Evolutionary conservation across 2,329 filamentous ascomycete genomes (phyloP).

Genomic region (Graphilbum fragrans): DNA sequence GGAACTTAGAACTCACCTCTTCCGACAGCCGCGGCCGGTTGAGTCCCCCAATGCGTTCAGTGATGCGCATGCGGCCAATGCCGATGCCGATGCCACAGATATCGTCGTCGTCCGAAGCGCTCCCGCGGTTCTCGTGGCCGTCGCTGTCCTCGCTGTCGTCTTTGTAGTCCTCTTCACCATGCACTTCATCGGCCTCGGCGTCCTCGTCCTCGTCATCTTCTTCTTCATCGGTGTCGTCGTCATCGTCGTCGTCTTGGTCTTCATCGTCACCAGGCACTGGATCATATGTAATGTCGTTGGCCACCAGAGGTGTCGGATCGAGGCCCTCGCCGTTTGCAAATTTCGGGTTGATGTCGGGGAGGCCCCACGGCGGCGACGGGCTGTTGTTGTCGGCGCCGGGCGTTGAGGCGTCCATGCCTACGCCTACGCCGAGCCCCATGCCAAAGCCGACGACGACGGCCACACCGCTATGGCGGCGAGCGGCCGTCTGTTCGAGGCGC

Average conservation of each 20-base stretch:
- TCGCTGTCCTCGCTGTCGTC: slow-evolving; percentile 1
- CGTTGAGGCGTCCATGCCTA: slow-evolving; percentile 45
- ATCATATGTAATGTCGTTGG: slow-evolving; percentile 25
- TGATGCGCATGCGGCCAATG: slow-evolving; percentile 61
- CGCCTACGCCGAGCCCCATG: slow-evolving; percentile 34
- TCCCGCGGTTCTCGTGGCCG: slow-evolving; percentile 30
- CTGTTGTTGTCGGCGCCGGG: slow-evolving; percentile 18
- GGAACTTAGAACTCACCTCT: slow-evolving; percentile 37
- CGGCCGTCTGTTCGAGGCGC: slow-evolving; percentile 50
- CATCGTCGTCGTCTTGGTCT: slow-evolving; percentile 25
- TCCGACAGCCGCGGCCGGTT: slow-evolving; percentile 58
- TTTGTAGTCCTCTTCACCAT: slow-evolving; percentile 15
- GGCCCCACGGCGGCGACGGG: neutral
- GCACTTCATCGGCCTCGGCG: slow-evolving; percentile 30
- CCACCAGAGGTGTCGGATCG: neutral
- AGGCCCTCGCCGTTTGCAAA: neutral
- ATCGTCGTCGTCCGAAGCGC: slow-evolving; percentile 52
- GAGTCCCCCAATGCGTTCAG: slow-evolving; percentile 61
- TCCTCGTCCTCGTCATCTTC: slow-evolving; percentile 21
- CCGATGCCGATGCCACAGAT: slow-evolving; percentile 60
- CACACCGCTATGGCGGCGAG: slow-evolving; percentile 1
- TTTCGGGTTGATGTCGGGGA: slow-evolving; percentile 2
- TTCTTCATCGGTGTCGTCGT: neutral
- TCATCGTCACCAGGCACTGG: slow-evolving; percentile 8
- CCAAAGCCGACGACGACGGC: neutral